Percentiles rank a stretch among this genome's conserved stretches.
Conservation (phyloP, 2,329 filamentous ascomycete genomes). For the Scytalidium sp. region DNA sequence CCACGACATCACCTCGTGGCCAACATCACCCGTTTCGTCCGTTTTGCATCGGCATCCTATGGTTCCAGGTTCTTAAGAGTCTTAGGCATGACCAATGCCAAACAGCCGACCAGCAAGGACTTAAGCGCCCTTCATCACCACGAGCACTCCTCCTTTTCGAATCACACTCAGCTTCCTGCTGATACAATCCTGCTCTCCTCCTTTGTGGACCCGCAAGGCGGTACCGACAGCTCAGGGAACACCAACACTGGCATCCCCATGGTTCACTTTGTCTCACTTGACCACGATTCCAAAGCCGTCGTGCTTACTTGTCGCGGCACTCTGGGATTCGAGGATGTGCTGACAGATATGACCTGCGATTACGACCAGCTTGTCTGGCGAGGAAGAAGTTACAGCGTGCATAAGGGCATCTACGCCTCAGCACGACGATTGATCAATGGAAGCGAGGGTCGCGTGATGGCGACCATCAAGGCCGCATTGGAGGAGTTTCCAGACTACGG, state of each 20-base stretch:
- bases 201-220: slow-evolving; percentile 52
- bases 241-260: slow-evolving; percentile 50
- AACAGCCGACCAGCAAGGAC: slow-evolving; percentile 35
- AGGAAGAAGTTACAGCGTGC: slow-evolving; percentile 49
- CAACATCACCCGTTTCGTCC: slow-evolving; percentile 63
- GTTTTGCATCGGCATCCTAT: slow-evolving; percentile 65
- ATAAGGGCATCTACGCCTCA: not conserved
- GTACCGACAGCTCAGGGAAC: slow-evolving; percentile 46
- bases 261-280: slow-evolving; percentile 54
- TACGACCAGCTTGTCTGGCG: slow-evolving; percentile 48
- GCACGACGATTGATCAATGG: slow-evolving; percentile 20
- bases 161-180: slow-evolving; percentile 56
- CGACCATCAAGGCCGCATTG: slow-evolving; percentile 47
- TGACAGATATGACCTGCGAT: slow-evolving; percentile 56
- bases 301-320: slow-evolving; percentile 54
- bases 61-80: slow-evolving; percentile 61
- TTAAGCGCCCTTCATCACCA: slow-evolving; percentile 39
- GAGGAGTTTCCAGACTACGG: slow-evolving; percentile 54
- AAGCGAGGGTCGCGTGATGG: slow-evolving; percentile 46
- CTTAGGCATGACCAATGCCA: slow-evolving; percentile 56
- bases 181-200: slow-evolving; percentile 56
- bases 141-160: slow-evolving; percentile 61
- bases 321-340: slow-evolving; percentile 53
- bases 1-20: slow-evolving; percentile 56
- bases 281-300: slow-evolving; percentile 54